Evolutionary conservation across 1,284 basidiomycete species (phyloP).

Genomic region (Phlebopus sp.): DNA sequence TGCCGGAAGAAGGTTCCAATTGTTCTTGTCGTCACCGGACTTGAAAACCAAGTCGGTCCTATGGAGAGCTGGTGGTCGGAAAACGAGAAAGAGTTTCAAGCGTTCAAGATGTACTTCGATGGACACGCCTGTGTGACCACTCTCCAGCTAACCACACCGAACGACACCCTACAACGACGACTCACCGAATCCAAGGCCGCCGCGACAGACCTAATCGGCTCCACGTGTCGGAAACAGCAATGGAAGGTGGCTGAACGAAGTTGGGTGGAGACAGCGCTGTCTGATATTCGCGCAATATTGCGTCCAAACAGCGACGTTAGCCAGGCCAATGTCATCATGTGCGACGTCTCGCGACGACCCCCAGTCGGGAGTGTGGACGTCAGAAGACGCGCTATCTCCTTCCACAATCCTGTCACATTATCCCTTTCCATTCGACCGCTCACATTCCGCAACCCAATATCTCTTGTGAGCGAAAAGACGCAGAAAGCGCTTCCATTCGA

Average conservation of each 20-base stretch:
- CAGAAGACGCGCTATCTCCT: slow-evolving; percentile 21
- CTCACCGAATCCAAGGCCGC: slow-evolving; percentile 16
- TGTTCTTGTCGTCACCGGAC: slow-evolving; percentile 27
- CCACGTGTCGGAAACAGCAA: slow-evolving; percentile 17
- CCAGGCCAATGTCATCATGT: slow-evolving; percentile 23
- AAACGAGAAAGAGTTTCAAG: slow-evolving; percentile 20
- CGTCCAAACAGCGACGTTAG: slow-evolving; percentile 10
- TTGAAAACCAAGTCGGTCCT: slow-evolving; percentile 24
- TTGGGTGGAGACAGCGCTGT: slow-evolving; percentile 24
- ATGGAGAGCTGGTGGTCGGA: slow-evolving; percentile 30
- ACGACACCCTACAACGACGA: slow-evolving; percentile 14
- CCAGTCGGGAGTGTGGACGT: not conserved
- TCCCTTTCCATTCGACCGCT: slow-evolving; percentile 13
- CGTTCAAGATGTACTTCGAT: slow-evolving; percentile 24
- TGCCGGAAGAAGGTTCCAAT: slow-evolving; percentile 32
- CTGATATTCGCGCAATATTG: slow-evolving; percentile 25
- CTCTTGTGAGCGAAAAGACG: slow-evolving; percentile 15
- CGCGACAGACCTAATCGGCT: slow-evolving; percentile 18
- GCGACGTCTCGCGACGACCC: slow-evolving; percentile 13
- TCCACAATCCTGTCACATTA: slow-evolving; percentile 20
- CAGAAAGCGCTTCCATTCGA: slow-evolving; percentile 22
- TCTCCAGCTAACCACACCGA: slow-evolving; percentile 14
- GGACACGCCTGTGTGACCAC: slow-evolving; percentile 29
- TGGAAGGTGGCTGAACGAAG: slow-evolving; percentile 25
- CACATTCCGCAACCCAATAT: slow-evolving; percentile 23